Conservation (phyloP, 352 stramenopile genomes). For the Discostella stelligera region DNA sequence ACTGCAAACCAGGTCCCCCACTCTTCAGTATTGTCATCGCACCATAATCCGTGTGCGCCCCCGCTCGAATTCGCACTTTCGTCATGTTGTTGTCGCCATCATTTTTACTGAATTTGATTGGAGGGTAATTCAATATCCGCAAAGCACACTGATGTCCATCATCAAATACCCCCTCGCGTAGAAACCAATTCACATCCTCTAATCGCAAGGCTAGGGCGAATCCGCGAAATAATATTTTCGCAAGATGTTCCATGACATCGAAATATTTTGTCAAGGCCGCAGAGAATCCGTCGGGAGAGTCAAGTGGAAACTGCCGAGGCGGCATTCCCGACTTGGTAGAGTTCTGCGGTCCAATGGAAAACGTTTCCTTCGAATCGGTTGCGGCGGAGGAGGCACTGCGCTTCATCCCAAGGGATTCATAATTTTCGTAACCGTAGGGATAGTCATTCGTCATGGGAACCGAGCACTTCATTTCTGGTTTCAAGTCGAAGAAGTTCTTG, state of each 20-base stretch:
- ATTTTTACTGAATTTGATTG: conserved; percentile 33
- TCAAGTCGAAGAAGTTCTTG: conserved; percentile 84
- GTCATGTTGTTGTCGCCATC: conserved; percentile 12
- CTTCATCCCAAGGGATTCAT: conserved; percentile 57
- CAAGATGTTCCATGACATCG: conserved; percentile 82
- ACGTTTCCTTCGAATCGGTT: conserved; percentile 88
- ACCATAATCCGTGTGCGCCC: conserved; percentile 88
- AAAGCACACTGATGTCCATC: conserved; percentile 86
- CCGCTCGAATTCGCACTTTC: conserved; percentile 76
- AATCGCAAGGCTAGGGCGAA: conserved; percentile 86
- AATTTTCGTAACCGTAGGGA: conserved; percentile 86
- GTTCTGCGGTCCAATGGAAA: conserved; percentile 80
- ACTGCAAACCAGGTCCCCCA: conserved; percentile 70
- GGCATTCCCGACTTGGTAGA: conserved; percentile 65
- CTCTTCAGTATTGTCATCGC: conserved; percentile 87
- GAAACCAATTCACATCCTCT: conserved; percentile 31
- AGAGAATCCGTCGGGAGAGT: conserved; percentile 65
- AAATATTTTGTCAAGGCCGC: conserved; percentile 85
- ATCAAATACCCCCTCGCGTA: conserved; percentile 62
- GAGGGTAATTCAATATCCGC: conserved; percentile 87
- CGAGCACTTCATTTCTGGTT: conserved; percentile 71
- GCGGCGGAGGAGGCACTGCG: background rate
- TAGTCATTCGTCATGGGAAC: conserved; percentile 79
- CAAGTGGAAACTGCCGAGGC: conserved; percentile 69
- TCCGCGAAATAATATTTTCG: conserved; percentile 77